Conservation (phyloP, 2,329 filamentous ascomycete species). For the Hirsutella thompsonii region DNA sequence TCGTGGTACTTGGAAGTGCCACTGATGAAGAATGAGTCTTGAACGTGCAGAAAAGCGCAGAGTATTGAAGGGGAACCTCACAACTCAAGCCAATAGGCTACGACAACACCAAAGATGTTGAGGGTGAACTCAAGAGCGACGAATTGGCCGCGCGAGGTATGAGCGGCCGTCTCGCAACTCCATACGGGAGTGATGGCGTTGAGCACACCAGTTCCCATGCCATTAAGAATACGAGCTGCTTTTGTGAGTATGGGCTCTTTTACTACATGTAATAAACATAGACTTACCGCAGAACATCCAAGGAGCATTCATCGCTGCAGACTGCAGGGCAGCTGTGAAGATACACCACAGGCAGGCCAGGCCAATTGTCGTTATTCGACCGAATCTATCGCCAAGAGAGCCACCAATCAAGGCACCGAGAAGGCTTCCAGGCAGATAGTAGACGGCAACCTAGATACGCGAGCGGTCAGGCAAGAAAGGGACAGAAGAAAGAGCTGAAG, state of each 20-base stretch:
- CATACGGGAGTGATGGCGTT: constrained; percentile 61
- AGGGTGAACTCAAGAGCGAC: constrained; percentile 64
- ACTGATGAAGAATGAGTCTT: constrained; percentile 6
- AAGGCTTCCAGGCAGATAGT: constrained; percentile 42
- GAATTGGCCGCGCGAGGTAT: constrained; percentile 55
- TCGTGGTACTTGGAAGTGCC: constrained; percentile 48
- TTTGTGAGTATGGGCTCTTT: background rate
- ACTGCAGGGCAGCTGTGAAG: constrained; percentile 50
- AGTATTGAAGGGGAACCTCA: constrained; percentile 9
- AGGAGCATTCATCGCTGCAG: constrained; percentile 48
- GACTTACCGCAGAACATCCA: constrained; percentile 57
- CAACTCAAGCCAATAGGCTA: constrained; percentile 46
- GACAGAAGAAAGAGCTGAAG: too few species aligned
- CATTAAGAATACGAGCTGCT: constrained; percentile 27
- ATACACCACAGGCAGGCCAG: constrained; percentile 44
- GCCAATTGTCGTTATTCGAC: constrained; percentile 51
- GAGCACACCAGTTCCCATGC: constrained; percentile 55
- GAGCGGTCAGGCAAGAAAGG: background rate
- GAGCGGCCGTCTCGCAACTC: constrained; percentile 57
- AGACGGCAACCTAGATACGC: constrained; percentile 8
- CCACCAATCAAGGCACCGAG: constrained; percentile 51
- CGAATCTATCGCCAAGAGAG: constrained; percentile 48
- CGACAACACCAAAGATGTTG: constrained; percentile 57
- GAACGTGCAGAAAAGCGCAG: too few species aligned
- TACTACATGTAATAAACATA: background rate